Evolutionary conservation across 2,329 filamentous ascomycete genomes (phyloP).

Genomic region (Colletotrichum sp.): DNA sequence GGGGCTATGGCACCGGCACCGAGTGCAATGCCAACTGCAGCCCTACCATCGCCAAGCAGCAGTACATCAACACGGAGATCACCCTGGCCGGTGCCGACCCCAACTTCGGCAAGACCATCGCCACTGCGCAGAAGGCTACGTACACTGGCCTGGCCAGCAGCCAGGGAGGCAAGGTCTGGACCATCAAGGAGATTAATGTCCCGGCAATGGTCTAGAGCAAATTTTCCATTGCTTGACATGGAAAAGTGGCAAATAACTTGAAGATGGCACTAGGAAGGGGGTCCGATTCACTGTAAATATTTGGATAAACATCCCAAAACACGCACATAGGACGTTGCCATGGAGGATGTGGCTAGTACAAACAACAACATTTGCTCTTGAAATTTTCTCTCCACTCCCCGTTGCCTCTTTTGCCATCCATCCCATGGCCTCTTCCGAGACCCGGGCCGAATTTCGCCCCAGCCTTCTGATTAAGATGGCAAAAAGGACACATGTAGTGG

Average conservation of each 20-base stretch:
- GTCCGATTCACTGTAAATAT: neutral
- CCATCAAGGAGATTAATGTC: conserved; percentile 2
- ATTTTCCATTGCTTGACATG: rapidly evolving
- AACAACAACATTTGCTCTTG: neutral
- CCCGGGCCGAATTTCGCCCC: neutral
- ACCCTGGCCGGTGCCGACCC: neutral
- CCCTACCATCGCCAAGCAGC: conserved; percentile 38
- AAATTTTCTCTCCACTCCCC: neutral
- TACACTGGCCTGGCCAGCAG: neutral
- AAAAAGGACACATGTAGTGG: neutral
- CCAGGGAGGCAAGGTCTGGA: neutral
- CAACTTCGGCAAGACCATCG: neutral
- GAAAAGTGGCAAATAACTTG: neutral
- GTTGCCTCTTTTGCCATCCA: neutral
- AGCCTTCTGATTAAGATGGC: neutral
- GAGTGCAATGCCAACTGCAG: conserved; percentile 41
- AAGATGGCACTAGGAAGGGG: neutral
- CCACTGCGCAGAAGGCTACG: conserved; percentile 1
- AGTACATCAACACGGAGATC: conserved; percentile 26
- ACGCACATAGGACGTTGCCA: neutral
- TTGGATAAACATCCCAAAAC: neutral
- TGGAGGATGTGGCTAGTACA: neutral
- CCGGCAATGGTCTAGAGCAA: neutral
- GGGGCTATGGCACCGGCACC: conserved; percentile 41
- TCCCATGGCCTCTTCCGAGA: neutral